Conservation (phyloP, 2,329 filamentous ascomycete genomes). For the Simplicillium sp. region DNA sequence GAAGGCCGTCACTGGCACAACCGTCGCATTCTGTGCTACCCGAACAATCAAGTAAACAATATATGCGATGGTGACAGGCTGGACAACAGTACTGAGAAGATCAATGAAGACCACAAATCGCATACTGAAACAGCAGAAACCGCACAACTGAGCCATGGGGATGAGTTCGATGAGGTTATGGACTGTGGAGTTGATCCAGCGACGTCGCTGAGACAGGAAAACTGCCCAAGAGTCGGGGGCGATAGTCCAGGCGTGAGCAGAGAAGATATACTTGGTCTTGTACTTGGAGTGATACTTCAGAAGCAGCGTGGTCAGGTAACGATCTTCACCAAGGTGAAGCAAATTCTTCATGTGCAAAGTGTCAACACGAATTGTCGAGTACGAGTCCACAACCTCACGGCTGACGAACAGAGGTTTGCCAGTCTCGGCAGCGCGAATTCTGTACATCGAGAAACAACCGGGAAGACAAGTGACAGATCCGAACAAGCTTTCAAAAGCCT, state of each 20-base stretch:
- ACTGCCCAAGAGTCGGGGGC: slow-evolving; percentile 90
- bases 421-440: slow-evolving; percentile 85
- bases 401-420: slow-evolving; percentile 96
- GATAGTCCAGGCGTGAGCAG: slow-evolving; percentile 91
- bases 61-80: slow-evolving; percentile 85
- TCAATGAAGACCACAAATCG: slow-evolving; percentile 95
- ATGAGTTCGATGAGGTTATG: slow-evolving; percentile 97
- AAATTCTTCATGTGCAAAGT: slow-evolving; percentile 99
- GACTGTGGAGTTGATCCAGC: slow-evolving; percentile 99
- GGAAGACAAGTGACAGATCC: slow-evolving; percentile 95
- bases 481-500: slow-evolving; percentile 95
- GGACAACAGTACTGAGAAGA: slow-evolving; percentile 81
- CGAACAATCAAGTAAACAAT: slow-evolving; percentile 81
- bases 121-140: slow-evolving; percentile 99
- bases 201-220: slow-evolving; percentile 95
- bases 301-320: slow-evolving; percentile 89
- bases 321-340: slow-evolving; percentile 92
- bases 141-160: slow-evolving; percentile 85
- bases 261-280: slow-evolving; percentile 96
- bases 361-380: slow-evolving; percentile 89
- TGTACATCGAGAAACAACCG: slow-evolving; percentile 99
- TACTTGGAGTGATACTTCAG: slow-evolving; percentile 88
- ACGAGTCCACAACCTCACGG: slow-evolving; percentile 78
- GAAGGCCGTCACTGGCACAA: slow-evolving; percentile 78
- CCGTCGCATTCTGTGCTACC: slow-evolving; percentile 48